Evolutionary conservation across 805 yeast species (phyloP).

Genomic region (Wickerhamomyces queroliae): DNA sequence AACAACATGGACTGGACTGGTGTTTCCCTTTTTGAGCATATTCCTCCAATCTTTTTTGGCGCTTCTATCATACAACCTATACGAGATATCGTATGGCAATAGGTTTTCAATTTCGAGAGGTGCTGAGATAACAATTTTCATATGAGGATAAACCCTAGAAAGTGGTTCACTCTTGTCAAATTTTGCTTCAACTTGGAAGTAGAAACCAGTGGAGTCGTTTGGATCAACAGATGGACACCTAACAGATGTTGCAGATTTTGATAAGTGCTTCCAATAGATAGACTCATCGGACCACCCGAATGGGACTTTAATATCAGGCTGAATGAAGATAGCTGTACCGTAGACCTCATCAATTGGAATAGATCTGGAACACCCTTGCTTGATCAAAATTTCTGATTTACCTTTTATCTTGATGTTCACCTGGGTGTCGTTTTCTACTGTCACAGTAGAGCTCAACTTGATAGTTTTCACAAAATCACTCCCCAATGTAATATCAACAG

Average conservation of each 20-base stretch:
- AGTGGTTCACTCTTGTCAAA: slow-evolving; percentile 65
- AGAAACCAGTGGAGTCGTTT: slow-evolving; percentile 42
- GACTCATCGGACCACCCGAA: slow-evolving; percentile 65
- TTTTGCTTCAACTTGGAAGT: slow-evolving; percentile 67
- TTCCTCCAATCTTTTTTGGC: slow-evolving; percentile 63
- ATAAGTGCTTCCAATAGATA: slow-evolving; percentile 60
- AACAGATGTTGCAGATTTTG: slow-evolving; percentile 44
- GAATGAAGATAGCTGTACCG: slow-evolving; percentile 47
- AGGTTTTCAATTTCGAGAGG: slow-evolving; percentile 84
- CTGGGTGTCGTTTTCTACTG: slow-evolving; percentile 58
- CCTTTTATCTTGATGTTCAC: slow-evolving; percentile 37
- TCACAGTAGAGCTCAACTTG: slow-evolving; percentile 69
- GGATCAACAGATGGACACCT: slow-evolving; percentile 46
- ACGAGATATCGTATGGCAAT: slow-evolving; percentile 75
- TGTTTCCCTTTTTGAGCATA: slow-evolving; percentile 53
- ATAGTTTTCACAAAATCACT: slow-evolving; percentile 77
- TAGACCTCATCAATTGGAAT: slow-evolving; percentile 72
- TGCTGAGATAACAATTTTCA: slow-evolving; percentile 71
- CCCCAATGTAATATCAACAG: slow-evolving; percentile 63
- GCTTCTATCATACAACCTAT: slow-evolving; percentile 72
- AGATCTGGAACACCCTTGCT: slow-evolving; percentile 54
- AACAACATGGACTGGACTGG: slow-evolving; percentile 76
- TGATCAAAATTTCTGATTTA: slow-evolving; percentile 33
- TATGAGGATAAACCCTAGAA: slow-evolving; percentile 74
- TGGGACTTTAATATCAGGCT: slow-evolving; percentile 51